Percentiles rank a stretch among this genome's conserved stretches.
Conservation (phyloP, 805 yeast genomes). For the Debaryomyces tyrocola region DNA sequence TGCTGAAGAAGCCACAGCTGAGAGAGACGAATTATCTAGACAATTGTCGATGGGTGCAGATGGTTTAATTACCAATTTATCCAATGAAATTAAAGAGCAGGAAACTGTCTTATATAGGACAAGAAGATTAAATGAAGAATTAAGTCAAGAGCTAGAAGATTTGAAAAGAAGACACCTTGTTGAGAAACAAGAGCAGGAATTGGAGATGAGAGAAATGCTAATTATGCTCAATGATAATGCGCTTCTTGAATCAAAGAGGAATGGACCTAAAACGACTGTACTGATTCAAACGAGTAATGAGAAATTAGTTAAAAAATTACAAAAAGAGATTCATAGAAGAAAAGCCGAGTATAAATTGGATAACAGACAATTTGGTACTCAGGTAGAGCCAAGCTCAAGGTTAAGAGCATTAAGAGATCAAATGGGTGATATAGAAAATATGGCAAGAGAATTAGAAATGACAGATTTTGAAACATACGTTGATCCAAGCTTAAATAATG, state of each 20-base stretch:
- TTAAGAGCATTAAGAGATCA: slow-evolving; percentile 72
- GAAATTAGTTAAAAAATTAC: slow-evolving; percentile 40
- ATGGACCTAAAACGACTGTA: slow-evolving; percentile 35
- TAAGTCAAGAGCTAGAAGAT: slow-evolving; percentile 63
- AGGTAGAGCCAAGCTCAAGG: slow-evolving; percentile 75
- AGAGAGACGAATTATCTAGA: slow-evolving; percentile 59
- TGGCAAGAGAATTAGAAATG: slow-evolving; percentile 84
- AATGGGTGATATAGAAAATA: slow-evolving; percentile 81
- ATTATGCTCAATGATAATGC: slow-evolving; percentile 55
- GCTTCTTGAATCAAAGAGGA: slow-evolving; percentile 31
- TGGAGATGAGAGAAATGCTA: slow-evolving; percentile 72
- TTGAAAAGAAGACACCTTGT: slow-evolving; percentile 55
- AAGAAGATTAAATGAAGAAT: slow-evolving; percentile 59
- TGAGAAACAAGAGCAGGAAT: slow-evolving; percentile 74
- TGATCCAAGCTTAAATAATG: slow-evolving; percentile 6
- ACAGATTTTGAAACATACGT: slow-evolving; percentile 63
- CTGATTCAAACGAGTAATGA: slow-evolving; percentile 34
- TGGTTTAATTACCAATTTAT: slow-evolving; percentile 61
- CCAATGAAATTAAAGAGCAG: slow-evolving; percentile 63
- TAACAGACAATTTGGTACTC: slow-evolving; percentile 46
- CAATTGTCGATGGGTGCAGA: slow-evolving; percentile 77
- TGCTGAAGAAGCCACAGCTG: slow-evolving; percentile 58
- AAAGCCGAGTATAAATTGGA: slow-evolving; percentile 49
- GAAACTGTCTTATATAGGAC: slow-evolving; percentile 57
- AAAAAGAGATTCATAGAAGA: slow-evolving; percentile 46